These are phyloP conservation scores for Viola odorata DNA, from an alignment of 345 rosid species.

Conservation along the genomic window DNA sequence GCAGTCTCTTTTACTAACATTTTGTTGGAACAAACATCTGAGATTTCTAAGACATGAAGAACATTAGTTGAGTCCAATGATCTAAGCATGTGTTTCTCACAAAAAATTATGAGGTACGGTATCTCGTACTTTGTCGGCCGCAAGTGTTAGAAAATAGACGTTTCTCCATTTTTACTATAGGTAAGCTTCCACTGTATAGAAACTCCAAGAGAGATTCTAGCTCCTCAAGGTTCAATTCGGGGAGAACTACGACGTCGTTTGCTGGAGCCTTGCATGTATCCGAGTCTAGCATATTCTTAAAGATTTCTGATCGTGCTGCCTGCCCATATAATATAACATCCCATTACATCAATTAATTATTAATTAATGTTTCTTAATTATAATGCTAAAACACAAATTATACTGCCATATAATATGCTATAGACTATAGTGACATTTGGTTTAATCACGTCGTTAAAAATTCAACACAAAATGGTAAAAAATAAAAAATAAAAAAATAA, in stretches of 20 bases:
- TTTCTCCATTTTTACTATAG: constrained; percentile 40
- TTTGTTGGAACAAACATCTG: constrained; percentile 49
- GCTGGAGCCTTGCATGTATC: constrained; percentile 62
- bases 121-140: constrained; percentile 79
- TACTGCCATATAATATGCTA: too few relatives aligned
- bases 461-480: too few relatives aligned
- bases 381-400: too few relatives aligned
- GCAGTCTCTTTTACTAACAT: constrained; percentile 48
- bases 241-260: constrained; percentile 39
- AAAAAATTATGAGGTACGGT: constrained; percentile 47
- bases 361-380: too few relatives aligned
- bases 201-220: constrained; percentile 72
- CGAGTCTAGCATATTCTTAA: constrained; percentile 62
- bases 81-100: constrained; percentile 51
- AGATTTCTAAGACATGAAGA: constrained; percentile 59
- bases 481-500: too few relatives aligned
- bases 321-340: too few relatives aligned
- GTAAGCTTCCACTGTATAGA: constrained; percentile 64
- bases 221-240: constrained; percentile 56
- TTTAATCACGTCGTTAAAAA: too few relatives aligned
- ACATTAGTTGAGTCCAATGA: constrained; percentile 42
- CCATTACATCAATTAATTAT: too few relatives aligned
- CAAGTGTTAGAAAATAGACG: too few relatives aligned
- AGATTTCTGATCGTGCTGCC: constrained; percentile 84
- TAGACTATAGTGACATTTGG: too few relatives aligned